Percentiles rank a stretch among this genome's conserved stretches.
Evolutionary conservation across 2,329 filamentous ascomycete species (phyloP).

Genomic region (Pseudogymnoascus sp.): DNA sequence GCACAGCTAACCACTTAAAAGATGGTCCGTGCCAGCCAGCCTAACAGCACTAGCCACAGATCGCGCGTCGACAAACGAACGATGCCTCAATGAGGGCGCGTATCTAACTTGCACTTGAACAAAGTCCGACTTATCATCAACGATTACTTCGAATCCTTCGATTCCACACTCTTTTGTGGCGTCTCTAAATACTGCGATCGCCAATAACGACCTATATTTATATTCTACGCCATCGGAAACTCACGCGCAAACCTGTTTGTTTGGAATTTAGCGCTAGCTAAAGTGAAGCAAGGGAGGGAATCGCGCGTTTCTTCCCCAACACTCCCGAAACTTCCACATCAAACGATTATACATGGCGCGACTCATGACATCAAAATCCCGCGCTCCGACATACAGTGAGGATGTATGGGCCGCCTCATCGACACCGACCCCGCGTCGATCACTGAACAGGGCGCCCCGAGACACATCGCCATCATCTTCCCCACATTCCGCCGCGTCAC

Average conservation of each 20-base stretch:
- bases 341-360: not conserved
- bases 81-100: not conserved
- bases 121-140: not conserved
- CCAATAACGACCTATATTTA: not conserved
- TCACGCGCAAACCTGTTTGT: constrained; percentile 2
- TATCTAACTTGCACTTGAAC: not conserved
- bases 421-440: constrained; percentile 17
- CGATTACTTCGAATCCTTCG: not conserved
- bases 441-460: constrained; percentile 13
- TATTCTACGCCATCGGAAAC: not conserved
- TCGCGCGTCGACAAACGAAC: not conserved
- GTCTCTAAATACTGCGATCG: not conserved
- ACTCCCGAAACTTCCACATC: not conserved
- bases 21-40: not conserved
- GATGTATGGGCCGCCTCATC: constrained; percentile 29
- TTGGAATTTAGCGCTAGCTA: not conserved
- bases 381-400: constrained; percentile 21
- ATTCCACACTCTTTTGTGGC: not conserved
- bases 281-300: constrained; percentile 1
- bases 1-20: constrained; percentile 1
- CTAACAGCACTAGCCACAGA: constrained; percentile 9
- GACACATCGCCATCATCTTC: constrained; percentile 20
- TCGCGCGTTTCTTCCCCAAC: not conserved
- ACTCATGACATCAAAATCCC: constrained; percentile 21
- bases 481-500: constrained; percentile 30